Evolutionary conservation across 2,329 filamentous ascomycete species (phyloP).

Genomic region (Didymella exigua): DNA sequence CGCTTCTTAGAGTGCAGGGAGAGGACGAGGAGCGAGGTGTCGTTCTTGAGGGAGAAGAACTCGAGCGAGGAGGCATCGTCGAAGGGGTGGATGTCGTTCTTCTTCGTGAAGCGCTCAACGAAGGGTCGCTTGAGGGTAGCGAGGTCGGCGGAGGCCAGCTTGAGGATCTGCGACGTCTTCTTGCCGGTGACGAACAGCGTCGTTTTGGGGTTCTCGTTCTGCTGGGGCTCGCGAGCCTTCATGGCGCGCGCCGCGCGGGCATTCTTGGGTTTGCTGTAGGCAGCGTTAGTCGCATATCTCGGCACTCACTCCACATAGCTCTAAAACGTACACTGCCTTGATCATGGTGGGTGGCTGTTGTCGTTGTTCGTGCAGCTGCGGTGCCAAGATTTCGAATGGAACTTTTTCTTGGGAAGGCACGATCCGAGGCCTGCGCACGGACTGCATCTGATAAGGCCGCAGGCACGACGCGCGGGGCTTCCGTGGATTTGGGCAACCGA

Average conservation of each 20-base stretch:
- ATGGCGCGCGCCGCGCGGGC: slow-evolving; percentile 94
- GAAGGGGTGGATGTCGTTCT: slow-evolving; percentile 94
- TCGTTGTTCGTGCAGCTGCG: slow-evolving; percentile 5
- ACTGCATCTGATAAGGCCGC: slow-evolving; percentile 12
- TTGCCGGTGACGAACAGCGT: slow-evolving; percentile 89
- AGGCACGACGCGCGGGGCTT: not conserved
- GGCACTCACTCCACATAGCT: fast-evolving
- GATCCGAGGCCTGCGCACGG: not conserved
- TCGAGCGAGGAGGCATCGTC: slow-evolving; percentile 86
- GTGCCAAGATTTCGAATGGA: slow-evolving; percentile 9
- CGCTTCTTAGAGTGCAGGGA: slow-evolving; percentile 90
- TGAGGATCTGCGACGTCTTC: slow-evolving; percentile 79
- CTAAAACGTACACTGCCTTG: slow-evolving; percentile 36
- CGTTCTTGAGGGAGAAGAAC: slow-evolving; percentile 97
- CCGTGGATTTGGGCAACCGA: not conserved
- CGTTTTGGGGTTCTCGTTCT: slow-evolving; percentile 86
- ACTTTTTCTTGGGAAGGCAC: slow-evolving; percentile 12
- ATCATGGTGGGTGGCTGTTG: slow-evolving; percentile 32
- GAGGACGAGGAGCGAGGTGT: slow-evolving; percentile 83
- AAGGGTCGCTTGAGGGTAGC: slow-evolving; percentile 83
- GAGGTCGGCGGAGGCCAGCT: slow-evolving; percentile 84
- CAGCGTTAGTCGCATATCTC: not conserved
- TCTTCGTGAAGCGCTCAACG: slow-evolving; percentile 92
- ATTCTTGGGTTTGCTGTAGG: slow-evolving; percentile 68
- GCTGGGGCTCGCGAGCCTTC: slow-evolving; percentile 89